Conservation (phyloP, 768 basidiomycete species). For the Steccherinum ochraceum region DNA sequence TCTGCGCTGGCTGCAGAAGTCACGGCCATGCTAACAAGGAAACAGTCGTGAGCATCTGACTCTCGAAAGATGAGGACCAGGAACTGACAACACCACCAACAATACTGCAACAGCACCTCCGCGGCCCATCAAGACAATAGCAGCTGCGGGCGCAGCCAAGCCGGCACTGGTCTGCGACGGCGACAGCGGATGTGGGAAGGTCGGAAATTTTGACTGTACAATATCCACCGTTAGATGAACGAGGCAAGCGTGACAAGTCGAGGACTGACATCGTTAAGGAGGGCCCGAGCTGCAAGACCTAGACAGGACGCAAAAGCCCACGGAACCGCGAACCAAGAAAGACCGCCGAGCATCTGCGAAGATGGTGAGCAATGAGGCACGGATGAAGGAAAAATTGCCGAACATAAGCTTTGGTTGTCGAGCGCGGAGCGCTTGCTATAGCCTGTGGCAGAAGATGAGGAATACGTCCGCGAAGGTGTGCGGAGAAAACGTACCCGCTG, state of each 20-base stretch:
- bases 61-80: background rate
- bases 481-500: constrained; percentile 31
- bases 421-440: constrained; percentile 43
- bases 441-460: constrained; percentile 31
- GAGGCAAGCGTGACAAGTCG: constrained; percentile 10
- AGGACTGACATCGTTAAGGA: constrained; percentile 23
- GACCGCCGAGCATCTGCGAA: constrained; percentile 45
- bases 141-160: constrained; percentile 30
- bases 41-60: no score
- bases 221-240: background rate
- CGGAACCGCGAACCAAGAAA: constrained; percentile 46
- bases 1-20: constrained; percentile 30
- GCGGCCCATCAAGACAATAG: constrained; percentile 28
- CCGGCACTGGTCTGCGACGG: constrained; percentile 33
- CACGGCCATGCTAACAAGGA: constrained; percentile 36
- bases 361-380: background rate
- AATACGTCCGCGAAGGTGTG: constrained; percentile 1
- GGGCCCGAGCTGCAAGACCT: constrained; percentile 30
- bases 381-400: constrained; percentile 9
- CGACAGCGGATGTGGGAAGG: constrained; percentile 30
- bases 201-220: constrained; percentile 43
- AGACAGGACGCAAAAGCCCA: constrained; percentile 37
- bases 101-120: constrained; percentile 31
- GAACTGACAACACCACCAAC: constrained; percentile 24
- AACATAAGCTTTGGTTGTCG: constrained; percentile 47